Percentiles rank a stretch among this genome's conserved stretches.
Evolutionary conservation across 495 filamentous ascomycete species (phyloP).

Genomic region (Patellaria atrata): DNA sequence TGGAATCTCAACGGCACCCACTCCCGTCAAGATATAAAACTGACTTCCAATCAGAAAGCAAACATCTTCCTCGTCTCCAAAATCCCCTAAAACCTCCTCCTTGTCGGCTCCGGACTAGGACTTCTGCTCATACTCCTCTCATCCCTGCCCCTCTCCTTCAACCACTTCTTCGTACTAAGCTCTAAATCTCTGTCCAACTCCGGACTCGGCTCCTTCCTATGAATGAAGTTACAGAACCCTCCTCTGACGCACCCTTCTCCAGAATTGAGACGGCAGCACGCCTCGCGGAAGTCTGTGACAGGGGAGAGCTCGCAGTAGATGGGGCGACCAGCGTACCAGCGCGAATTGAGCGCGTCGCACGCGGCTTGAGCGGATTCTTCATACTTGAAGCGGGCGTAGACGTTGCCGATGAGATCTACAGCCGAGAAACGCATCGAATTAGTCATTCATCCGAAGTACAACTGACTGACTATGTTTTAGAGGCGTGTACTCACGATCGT

Average conservation of each 20-base stretch:
- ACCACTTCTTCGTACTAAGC: slow-evolving; percentile 88
- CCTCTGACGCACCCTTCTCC: slow-evolving; percentile 93
- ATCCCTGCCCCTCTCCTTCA: slow-evolving; percentile 73
- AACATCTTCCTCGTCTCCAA: too few species aligned
- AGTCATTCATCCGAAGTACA: slow-evolving; percentile 2
- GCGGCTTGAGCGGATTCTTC: slow-evolving; percentile 88
- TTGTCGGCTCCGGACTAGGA: slow-evolving; percentile 31
- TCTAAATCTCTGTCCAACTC: slow-evolving; percentile 83
- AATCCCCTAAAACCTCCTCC: slow-evolving; percentile 21
- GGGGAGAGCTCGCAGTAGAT: slow-evolving; percentile 96
- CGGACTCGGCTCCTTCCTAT: slow-evolving; percentile 79
- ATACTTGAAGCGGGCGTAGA: slow-evolving; percentile 99
- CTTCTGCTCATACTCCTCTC: slow-evolving; percentile 53
- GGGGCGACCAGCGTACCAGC: slow-evolving; percentile 94
- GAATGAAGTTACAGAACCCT: slow-evolving; percentile 98
- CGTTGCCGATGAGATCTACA: slow-evolving; percentile 97
- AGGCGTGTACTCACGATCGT: slow-evolving; percentile 61
- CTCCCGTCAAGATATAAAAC: too few species aligned
- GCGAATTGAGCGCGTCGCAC: slow-evolving; percentile 83
- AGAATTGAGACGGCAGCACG: slow-evolving; percentile 85
- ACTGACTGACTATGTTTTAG: too few species aligned
- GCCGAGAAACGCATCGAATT: slow-evolving; percentile 3
- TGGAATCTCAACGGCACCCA: too few species aligned
- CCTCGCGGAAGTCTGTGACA: slow-evolving; percentile 96
- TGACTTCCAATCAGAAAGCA: too few species aligned